phyloP scores from a whole-genome alignment of 768 basidiomycete genomes.

The Boletus insuetus region DNA sequence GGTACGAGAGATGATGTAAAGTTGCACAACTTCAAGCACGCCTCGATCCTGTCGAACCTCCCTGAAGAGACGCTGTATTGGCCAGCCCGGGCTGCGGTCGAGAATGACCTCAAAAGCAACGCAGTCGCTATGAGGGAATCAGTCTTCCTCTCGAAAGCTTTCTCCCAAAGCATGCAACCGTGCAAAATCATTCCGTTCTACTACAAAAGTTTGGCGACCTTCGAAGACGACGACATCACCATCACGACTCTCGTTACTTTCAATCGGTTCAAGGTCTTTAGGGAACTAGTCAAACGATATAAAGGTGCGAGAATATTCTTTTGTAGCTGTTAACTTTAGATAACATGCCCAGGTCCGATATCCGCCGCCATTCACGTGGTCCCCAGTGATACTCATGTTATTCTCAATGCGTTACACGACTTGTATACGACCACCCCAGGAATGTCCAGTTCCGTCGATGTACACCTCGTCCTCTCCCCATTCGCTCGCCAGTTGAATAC shows the following conservation, averaged over 20 bases:
- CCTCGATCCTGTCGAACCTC: not conserved
- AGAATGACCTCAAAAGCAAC: not conserved
- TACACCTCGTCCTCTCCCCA: constrained; percentile 81
- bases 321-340: not conserved
- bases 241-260: constrained; percentile 83
- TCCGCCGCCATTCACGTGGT: constrained; percentile 80
- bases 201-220: constrained; percentile 59
- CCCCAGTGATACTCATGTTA: constrained; percentile 36
- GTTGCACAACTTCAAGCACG: not conserved
- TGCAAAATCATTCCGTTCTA: constrained; percentile 80
- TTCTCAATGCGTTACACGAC: constrained; percentile 61
- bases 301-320: constrained; percentile 46
- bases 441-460: constrained; percentile 72
- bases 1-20: not conserved
- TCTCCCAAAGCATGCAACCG: constrained; percentile 66
- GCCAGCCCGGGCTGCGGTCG: constrained; percentile 7
- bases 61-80: constrained; percentile 23
- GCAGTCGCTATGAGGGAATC: constrained; percentile 41
- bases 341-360: constrained; percentile 60
- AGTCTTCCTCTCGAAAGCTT: constrained; percentile 65
- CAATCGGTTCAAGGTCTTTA: constrained; percentile 72
- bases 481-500: constrained; percentile 87
- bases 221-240: constrained; percentile 69
- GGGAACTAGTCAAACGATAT: constrained; percentile 71
- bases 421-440: constrained; percentile 65